Base-by-base conservation (phyloP, 1,284 basidiomycete genomes). In the Fomitopsis schrenkii region DNA sequence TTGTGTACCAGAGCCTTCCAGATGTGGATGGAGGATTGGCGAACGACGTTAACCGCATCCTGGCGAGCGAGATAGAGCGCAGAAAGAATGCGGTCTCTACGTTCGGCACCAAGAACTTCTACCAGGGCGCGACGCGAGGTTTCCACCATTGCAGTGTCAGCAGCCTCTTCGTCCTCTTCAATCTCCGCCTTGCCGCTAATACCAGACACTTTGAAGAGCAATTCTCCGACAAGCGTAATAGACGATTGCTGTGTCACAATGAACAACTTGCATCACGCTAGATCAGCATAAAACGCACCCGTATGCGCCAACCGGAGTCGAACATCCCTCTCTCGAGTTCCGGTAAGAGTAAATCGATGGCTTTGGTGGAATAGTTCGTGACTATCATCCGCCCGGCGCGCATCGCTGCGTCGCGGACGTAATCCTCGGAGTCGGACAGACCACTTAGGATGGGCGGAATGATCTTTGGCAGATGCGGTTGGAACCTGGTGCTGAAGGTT, bases 331-430 rank as follows among this genome's bases (percentile, higher is more conserved):
- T 85, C 76, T 99, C 96, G 55, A 99, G 86, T 74, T 98, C 95
- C 3, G 97, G 97, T 33, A 99, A 79, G 5, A 99, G 82, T 35
- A 99, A 80, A 67, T 99, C 97, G 60, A 99, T 94, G 4, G 97
- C 97, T 72, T 89, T 93, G 72, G 73, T 86, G 30, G 95, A 93
- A 78, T 99, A 98, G 76, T 98, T 98, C 63, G 90, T 91, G 65
- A 99, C 94, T 68, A 99, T 92, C 96, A 99, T 99, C 67, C 97
- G 86, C 64, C 97, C 97, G n/a, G 97, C 97, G 42, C 94, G 87
- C 96, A 99, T 98, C 5, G 97, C 96, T 15, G 97, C 96, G 65
- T 98, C 95, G 52, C 95, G 84, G 6, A 96, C 94, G 70, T 91
- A 95, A 78, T 99, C 97, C 67, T 97, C 95, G 5, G 89, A 83